phyloP scores from a whole-genome alignment of 176 grass and related monocot species.

The Avena atlantica region DNA sequence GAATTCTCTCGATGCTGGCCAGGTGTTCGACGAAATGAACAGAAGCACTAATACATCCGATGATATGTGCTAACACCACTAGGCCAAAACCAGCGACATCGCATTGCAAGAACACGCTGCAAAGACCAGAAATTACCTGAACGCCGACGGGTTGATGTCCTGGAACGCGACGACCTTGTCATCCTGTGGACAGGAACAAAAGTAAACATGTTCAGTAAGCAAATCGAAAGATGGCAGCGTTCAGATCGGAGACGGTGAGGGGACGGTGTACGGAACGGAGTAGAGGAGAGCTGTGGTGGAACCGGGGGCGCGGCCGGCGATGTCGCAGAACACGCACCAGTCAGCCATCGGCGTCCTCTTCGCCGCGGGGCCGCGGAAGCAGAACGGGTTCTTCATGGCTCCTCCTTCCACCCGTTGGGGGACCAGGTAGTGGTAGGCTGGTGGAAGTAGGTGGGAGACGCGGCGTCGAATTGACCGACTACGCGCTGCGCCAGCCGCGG shows the following conservation, averaged over 20 bases:
- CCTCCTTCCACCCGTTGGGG: background rate
- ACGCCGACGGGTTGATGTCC: conserved; percentile 87
- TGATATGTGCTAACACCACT: background rate
- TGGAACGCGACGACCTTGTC: conserved; percentile 84
- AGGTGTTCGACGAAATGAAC: conserved; percentile 44
- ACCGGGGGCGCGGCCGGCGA: conserved; percentile 59
- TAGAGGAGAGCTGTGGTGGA: conserved; percentile 61
- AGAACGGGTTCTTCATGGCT: conserved; percentile 51
- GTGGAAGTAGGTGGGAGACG: conserved; percentile 13
- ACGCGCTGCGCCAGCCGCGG: conserved; percentile 15
- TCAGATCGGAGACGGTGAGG: conserved; percentile 26
- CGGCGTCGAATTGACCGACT: conserved; percentile 46
- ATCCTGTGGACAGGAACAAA: conserved; percentile 56
- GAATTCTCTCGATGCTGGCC: background rate
- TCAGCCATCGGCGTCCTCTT: conserved; percentile 37
- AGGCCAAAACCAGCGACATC: background rate
- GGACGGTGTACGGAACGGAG: conserved; percentile 56
- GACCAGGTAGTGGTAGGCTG: background rate
- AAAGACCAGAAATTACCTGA: conserved; percentile 59
- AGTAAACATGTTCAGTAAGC: background rate
- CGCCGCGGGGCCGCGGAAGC: conserved; percentile 49
- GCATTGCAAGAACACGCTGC: background rate
- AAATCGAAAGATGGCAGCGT: background rate
- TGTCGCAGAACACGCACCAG: conserved; percentile 83
- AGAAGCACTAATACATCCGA: background rate